A percentile compares a stretch with the other conserved stretches of the same genome.
These are phyloP conservation scores for Gynostemma pentaphyllum DNA, from an alignment of 306 rosid genomes.

Conservation along the genomic window DNA sequence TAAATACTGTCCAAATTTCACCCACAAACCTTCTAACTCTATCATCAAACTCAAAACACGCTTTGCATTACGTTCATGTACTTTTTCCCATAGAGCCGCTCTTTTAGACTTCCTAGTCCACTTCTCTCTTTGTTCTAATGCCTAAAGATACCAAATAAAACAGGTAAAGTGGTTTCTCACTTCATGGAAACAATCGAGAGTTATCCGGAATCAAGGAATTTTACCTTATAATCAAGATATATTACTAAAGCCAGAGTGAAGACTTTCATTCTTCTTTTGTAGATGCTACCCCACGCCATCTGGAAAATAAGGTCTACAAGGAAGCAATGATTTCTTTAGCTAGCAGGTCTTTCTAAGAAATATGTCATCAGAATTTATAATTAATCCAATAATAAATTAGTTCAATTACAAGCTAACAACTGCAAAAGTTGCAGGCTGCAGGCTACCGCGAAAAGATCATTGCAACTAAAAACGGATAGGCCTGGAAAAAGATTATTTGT, in stretches of 20 bases:
- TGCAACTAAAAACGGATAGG: neutral
- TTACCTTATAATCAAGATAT: slow-evolving; percentile 50
- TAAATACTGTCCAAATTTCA: slow-evolving; percentile 92
- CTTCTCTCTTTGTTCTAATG: slow-evolving; percentile 77
- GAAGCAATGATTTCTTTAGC: neutral
- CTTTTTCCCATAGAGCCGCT: slow-evolving; percentile 67
- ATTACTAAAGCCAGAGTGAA: slow-evolving; percentile 30
- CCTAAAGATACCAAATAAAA: slow-evolving; percentile 28
- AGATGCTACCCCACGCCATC: slow-evolving; percentile 46
- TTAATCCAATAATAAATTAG: neutral
- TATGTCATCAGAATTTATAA: neutral
- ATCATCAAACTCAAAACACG: slow-evolving; percentile 63
- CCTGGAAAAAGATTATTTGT: neutral
- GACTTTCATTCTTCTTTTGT: slow-evolving; percentile 38
- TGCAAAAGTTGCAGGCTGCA: neutral
- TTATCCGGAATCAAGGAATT: neutral
- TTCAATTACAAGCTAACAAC: neutral
- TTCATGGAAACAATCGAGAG: neutral
- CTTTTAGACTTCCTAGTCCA: slow-evolving; percentile 51
- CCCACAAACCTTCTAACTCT: slow-evolving; percentile 97
- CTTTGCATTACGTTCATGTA: slow-evolving; percentile 87
- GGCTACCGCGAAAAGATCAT: neutral
- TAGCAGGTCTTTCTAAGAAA: neutral
- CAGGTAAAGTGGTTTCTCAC: neutral
- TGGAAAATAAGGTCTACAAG: neutral